Evolutionary conservation across 257 asterid genomes (phyloP).

Genomic region (Lycium ferocissimum): DNA sequence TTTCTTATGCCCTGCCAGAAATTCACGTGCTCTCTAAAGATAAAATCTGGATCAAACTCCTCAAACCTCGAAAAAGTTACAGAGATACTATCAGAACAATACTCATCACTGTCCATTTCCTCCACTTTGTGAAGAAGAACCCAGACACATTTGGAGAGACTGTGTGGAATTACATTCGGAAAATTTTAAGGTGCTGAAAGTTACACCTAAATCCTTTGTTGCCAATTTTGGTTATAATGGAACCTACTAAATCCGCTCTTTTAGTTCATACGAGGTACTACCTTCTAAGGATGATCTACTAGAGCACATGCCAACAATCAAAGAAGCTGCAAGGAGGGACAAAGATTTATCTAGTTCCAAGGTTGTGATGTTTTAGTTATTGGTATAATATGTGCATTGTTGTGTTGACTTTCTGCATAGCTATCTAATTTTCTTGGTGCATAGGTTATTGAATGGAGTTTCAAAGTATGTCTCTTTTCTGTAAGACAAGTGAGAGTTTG

Average conservation of each 20-base stretch:
- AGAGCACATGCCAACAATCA: constrained; percentile 57
- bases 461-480: not conserved
- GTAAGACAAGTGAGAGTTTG: not conserved
- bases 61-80: constrained; percentile 56
- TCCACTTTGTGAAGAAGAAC: constrained; percentile 59
- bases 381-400: constrained; percentile 19
- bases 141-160: constrained; percentile 44
- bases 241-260: constrained; percentile 36
- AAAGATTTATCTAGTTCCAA: constrained; percentile 58
- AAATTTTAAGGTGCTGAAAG: constrained; percentile 47
- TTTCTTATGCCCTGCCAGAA: constrained; percentile 56
- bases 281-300: constrained; percentile 65
- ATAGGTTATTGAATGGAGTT: constrained; percentile 1
- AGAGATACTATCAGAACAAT: constrained; percentile 46
- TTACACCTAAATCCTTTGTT: constrained; percentile 13
- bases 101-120: constrained; percentile 55
- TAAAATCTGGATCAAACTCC: constrained; percentile 64
- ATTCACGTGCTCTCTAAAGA: constrained; percentile 53
- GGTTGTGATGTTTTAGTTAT: constrained; percentile 46
- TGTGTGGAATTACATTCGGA: constrained; percentile 57
- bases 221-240: constrained; percentile 6
- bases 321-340: constrained; percentile 58
- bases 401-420: not conserved
- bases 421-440: constrained; percentile 18
- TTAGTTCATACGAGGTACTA: constrained; percentile 61